Percentiles rank a stretch among this genome's conserved stretches.
These are phyloP conservation scores for Bombardia bombarda DNA, from an alignment of 495 filamentous ascomycete genomes.

Conservation along the genomic window DNA sequence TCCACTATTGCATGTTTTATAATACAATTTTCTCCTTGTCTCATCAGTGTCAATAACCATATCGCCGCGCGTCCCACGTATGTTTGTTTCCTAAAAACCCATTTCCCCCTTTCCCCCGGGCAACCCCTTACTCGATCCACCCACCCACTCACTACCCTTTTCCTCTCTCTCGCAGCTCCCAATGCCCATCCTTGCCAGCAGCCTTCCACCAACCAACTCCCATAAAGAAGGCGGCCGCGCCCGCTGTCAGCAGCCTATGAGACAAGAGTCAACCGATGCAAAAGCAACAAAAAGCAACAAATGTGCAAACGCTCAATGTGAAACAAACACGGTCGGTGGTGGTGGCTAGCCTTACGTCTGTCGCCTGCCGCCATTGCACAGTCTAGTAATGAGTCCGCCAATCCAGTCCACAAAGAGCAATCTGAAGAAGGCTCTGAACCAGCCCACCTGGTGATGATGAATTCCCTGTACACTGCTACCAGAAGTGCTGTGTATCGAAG, in stretches of 20 bases:
- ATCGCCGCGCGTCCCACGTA: too few species aligned
- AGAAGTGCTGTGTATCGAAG: conserved; percentile 6
- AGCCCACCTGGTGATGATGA: conserved; percentile 11
- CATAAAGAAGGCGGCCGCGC: conserved; percentile 7
- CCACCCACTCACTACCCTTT: too few species aligned
- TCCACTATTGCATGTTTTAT: too few species aligned
- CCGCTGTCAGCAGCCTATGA: conserved; percentile 12
- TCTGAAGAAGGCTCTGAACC: conserved; percentile 21
- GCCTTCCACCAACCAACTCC: conserved; percentile 11
- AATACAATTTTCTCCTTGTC: too few species aligned
- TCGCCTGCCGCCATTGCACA: conserved; percentile 14
- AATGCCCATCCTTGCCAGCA: neutral
- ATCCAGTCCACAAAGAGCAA: conserved; percentile 25
- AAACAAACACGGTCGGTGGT: neutral
- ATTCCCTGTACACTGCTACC: conserved; percentile 3
- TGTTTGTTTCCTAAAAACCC: too few species aligned
- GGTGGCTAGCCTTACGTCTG: conserved; percentile 14
- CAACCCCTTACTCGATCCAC: too few species aligned
- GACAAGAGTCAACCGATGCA: conserved; percentile 11
- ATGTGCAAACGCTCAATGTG: neutral
- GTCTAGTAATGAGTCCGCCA: conserved; percentile 18
- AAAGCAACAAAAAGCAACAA: neutral
- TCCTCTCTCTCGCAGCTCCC: too few species aligned
- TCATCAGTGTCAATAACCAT: too few species aligned
- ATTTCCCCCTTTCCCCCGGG: too few species aligned